Base-by-base conservation (phyloP, 805 yeast genomes). In the Clavispora santaluciae region DNA sequence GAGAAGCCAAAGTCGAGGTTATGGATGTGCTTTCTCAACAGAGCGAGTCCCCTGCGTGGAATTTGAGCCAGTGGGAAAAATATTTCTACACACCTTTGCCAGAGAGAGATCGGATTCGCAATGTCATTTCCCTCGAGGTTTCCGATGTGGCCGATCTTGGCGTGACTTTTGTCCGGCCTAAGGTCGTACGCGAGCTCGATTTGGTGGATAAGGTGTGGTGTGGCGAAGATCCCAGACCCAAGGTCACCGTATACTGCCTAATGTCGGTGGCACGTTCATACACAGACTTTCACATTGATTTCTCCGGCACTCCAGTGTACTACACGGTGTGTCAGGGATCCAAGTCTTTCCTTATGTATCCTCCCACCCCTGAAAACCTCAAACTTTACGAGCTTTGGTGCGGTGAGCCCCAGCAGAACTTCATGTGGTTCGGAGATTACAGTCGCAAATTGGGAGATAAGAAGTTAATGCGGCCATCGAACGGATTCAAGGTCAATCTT, bases 281-380 rank as follows among this genome's bases (percentile, higher is more conserved):
- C 57, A 89, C 96, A 0, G 97, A 89, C 57, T 89, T 88, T 62
- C 97, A 89, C 60, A 70, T 89, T 33, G 97, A 89, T 59, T 89
- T 89, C 59, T 93, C 95, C 2, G 97, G 96, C 0, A 86, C 96
- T 0, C 84, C 93, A 1, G 97, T 89, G 5, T 89, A 86, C 57
- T 89, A 89, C 60, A 86, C 91, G 2, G 79, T 89, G 3, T 62
- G 89, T 12, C 64, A 72, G n/a, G 97, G 97, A 1, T 51, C 64
- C 3, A 89, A 89, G 54, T 73, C 79, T 23, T 89, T 89, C 54
- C 59, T 88, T 35, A 76, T 89, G 73, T 79, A 73, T 51, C 95
- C 95, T 0, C 96, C 96, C 2, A 79, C 95, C 0, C 57, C 63
- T 2, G 50, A 59, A 11, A 89, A 88, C 51, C 66, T 88, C 38